A percentile compares a stretch with the other conserved stretches of the same genome.
These are phyloP conservation scores for Phytophthora nicotianae DNA, from an alignment of 352 stramenopile genomes.

Conservation along the genomic window DNA sequence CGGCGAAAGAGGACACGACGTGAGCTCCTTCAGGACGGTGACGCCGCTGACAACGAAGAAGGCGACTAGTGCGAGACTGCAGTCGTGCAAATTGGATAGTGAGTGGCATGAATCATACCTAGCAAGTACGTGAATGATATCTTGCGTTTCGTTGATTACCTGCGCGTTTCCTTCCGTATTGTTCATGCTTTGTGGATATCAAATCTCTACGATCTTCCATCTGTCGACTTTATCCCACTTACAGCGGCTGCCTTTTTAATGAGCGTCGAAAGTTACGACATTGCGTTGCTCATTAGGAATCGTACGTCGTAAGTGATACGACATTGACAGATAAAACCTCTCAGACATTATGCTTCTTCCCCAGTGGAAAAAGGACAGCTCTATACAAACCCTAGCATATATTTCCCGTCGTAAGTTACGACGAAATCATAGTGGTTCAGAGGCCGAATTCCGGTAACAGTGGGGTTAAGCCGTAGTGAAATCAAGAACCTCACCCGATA, in stretches of 20 bases:
- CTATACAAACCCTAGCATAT: not conserved
- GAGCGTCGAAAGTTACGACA: not conserved
- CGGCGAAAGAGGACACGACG: not conserved
- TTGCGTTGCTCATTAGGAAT: not conserved
- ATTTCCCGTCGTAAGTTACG: conserved; percentile 5
- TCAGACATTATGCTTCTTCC: not conserved
- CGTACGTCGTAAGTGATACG: conserved; percentile 2
- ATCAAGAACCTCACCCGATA: no score
- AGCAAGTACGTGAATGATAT: not conserved
- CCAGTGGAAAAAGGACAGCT: not conserved
- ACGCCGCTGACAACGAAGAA: not conserved
- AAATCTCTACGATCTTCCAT: not conserved
- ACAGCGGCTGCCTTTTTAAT: not conserved
- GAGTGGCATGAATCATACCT: no score
- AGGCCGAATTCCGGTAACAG: not conserved
- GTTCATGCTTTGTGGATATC: not conserved
- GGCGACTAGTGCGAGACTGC: not conserved
- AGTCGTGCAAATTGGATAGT: not conserved
- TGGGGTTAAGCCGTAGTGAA: no score
- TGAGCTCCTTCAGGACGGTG: not conserved
- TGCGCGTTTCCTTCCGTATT: not conserved
- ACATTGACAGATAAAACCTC: not conserved
- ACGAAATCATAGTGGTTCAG: not conserved
- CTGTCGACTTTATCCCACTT: not conserved
- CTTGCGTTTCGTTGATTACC: not conserved